Conservation (phyloP, 345 rosid genomes). For the Eucalyptus erythrocorys region DNA sequence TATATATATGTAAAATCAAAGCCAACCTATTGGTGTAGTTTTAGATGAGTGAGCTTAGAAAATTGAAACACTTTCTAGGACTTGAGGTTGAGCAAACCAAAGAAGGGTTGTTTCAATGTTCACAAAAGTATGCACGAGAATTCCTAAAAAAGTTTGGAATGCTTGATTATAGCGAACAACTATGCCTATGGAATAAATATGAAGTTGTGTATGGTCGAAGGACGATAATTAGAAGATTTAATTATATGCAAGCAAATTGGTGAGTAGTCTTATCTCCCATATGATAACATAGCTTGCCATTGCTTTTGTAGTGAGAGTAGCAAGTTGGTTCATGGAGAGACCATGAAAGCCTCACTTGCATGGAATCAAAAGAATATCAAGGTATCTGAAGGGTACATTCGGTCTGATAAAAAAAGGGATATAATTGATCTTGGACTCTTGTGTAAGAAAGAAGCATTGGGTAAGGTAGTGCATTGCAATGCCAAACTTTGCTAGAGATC, state of each 20-base stretch:
- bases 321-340: neutral
- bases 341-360: neutral
- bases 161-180: neutral
- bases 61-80: too few species aligned
- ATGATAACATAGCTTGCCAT: neutral
- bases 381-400: neutral
- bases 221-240: neutral
- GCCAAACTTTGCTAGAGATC: neutral
- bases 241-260: neutral
- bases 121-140: neutral
- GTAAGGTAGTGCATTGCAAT: neutral
- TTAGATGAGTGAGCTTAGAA: neutral
- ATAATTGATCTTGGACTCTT: neutral
- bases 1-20: too few species aligned
- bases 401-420: neutral
- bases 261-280: neutral
- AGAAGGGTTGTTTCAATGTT: neutral
- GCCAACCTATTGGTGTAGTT: neutral
- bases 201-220: neutral
- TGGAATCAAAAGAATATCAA: neutral
- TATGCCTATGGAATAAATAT: neutral
- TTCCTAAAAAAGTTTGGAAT: neutral
- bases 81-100: neutral
- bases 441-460: neutral
- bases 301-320: neutral